Percentiles rank a stretch among this genome's conserved stretches.
These are phyloP conservation scores for Mangifera indica DNA, from an alignment of 345 rosid genomes.

Conservation along the genomic window DNA sequence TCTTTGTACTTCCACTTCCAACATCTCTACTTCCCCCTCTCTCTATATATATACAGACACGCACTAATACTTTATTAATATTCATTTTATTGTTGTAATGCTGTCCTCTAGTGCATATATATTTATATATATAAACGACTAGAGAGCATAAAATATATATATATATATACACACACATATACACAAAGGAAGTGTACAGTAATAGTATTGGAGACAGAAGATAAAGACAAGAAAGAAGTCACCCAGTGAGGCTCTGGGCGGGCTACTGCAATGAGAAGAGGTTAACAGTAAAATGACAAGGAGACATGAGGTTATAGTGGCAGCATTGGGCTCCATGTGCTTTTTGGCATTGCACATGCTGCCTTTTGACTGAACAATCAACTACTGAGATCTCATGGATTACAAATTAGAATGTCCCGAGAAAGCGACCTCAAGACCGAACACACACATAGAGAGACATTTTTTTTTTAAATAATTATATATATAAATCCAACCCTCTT, in stretches of 20 bases:
- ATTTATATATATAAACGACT: no score
- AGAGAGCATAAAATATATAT: no score
- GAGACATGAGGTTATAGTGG: slow-evolving; percentile 30
- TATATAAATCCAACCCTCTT: no score
- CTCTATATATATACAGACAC: neutral
- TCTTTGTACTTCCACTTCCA: slow-evolving; percentile 4
- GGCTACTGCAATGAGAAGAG: slow-evolving; percentile 20
- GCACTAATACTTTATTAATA: no score
- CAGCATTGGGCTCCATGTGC: slow-evolving; percentile 68
- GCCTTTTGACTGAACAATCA: slow-evolving; percentile 49
- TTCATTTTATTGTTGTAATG: no score
- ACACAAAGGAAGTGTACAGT: neutral
- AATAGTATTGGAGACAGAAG: neutral
- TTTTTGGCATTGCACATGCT: slow-evolving; percentile 54
- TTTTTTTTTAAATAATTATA: neutral
- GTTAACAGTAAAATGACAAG: slow-evolving; percentile 32
- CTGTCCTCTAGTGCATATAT: no score
- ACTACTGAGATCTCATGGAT: slow-evolving; percentile 19
- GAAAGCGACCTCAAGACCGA: neutral
- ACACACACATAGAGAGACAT: neutral
- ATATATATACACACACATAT: neutral
- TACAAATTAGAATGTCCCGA: slow-evolving; percentile 8
- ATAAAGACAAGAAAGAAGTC: slow-evolving; percentile 28
- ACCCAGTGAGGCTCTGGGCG: slow-evolving; percentile 12
- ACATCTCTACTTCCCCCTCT: neutral